Base-by-base conservation (phyloP, 2,329 filamentous ascomycete species). In the Teratosphaeria gauchensis region DNA sequence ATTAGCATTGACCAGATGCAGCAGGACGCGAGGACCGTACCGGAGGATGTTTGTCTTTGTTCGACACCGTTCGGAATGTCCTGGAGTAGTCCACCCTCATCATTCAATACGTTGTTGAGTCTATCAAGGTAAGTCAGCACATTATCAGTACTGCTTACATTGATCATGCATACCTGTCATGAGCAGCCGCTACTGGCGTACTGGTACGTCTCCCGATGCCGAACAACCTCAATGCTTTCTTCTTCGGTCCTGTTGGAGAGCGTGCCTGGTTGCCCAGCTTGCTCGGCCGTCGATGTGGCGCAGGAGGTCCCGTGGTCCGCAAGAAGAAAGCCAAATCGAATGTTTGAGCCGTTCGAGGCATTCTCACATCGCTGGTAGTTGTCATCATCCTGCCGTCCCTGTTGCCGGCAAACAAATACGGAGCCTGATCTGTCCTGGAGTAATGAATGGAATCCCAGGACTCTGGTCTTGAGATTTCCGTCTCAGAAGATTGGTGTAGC, bases 271-370 rank as follows among this genome's bases (percentile, higher is more conserved):
- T 53, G 52, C 52, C 65, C 31, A 65, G 48, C 54, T 66, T 69
- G 58, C 64, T 69, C 7, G 69, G 68, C 32, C 64, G 62, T 32
- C 67, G 65, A 58, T 66, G 66, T 2, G 69, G 64, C 56, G 64
- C 60, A 51, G 61, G 62, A 1, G 74, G 74, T 21, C 70, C 73
- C 4, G 73, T 75, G 6, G 71, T 72, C 58, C 67, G 67, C 54
- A 76, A 60, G 56, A 75, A 76, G 53, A 67, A 71, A 14, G 72
- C 71, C 57, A 76, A 63, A 46, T 75, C 72, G 19, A 19, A 48
- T 21, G 42, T 48, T 4, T 48, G 42, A 48, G 42, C 42, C 6
- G 42, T 19, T n/a, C 42, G 16, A 19, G 42, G 42, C 19, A 48
- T 48, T 21, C 42, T 48, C 16, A 19, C 42, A 64, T 61, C 24